These are phyloP conservation scores for Zymoseptoria passerinii DNA, from an alignment of 2,329 filamentous ascomycete genomes.

Conservation along the genomic window DNA sequence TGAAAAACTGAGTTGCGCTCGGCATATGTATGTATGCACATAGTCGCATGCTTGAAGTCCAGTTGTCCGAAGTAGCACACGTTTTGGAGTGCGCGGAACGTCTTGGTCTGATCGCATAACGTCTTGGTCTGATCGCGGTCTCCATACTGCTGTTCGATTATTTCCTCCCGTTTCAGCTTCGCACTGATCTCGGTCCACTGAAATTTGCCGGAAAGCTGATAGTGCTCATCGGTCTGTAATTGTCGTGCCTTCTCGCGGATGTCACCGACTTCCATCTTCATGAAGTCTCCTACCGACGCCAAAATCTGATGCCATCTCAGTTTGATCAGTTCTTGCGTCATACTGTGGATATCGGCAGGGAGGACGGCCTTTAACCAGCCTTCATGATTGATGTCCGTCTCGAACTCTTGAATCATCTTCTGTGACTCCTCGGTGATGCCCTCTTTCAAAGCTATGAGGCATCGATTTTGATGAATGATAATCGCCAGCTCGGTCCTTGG, in stretches of 20 bases:
- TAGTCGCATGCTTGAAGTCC: background rate
- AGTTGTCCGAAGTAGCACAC: background rate
- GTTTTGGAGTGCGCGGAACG: background rate
- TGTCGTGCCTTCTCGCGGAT: background rate
- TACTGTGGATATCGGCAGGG: background rate
- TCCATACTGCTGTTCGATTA: background rate
- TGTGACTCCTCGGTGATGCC: background rate
- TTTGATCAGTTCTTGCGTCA: background rate
- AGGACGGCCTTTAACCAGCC: background rate
- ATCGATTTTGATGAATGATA: background rate
- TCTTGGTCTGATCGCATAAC: background rate
- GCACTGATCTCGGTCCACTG: background rate
- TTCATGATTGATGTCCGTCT: background rate
- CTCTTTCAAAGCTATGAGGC: background rate
- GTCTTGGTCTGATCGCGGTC: background rate
- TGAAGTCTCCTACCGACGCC: background rate
- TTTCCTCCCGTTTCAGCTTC: background rate
- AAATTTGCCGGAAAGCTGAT: background rate
- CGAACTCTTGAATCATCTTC: background rate
- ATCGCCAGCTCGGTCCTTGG: background rate
- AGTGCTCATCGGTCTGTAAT: background rate
- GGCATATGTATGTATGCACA: background rate
- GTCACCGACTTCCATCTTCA: background rate
- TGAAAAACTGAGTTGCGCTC: background rate
- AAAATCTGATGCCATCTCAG: background rate